phyloP scores from a whole-genome alignment of 306 rosid species.

The Carpinus viminea region DNA sequence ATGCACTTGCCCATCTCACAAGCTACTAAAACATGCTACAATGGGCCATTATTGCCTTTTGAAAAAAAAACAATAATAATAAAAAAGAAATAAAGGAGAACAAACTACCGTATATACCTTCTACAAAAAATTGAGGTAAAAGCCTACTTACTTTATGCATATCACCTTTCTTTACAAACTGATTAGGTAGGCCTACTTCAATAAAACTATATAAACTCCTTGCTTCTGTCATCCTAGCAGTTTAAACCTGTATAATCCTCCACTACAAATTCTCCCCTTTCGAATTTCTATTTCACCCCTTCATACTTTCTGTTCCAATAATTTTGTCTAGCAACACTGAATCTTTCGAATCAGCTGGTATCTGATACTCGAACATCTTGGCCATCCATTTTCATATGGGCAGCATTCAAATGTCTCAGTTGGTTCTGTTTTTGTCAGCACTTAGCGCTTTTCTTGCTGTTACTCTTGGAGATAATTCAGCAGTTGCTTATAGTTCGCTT shows the following conservation, averaged over 20 bases:
- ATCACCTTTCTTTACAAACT: conserved; percentile 24
- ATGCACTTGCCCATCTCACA: conserved; percentile 40
- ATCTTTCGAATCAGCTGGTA: conserved; percentile 18
- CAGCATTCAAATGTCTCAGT: conserved; percentile 40
- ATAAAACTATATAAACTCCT: conserved; percentile 49
- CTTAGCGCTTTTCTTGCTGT: conserved; percentile 38
- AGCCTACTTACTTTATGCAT: conserved; percentile 30
- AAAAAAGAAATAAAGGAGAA: background rate
- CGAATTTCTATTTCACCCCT: conserved; percentile 25
- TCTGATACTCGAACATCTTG: conserved; percentile 38
- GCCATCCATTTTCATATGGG: conserved; percentile 39
- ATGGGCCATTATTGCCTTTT: conserved; percentile 28
- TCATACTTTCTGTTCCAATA: conserved; percentile 23
- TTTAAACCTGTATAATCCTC: conserved; percentile 20
- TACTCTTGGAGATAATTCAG: conserved; percentile 39
- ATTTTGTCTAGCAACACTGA: conserved; percentile 17
- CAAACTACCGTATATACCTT: conserved; percentile 24
- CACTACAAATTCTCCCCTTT: conserved; percentile 31
- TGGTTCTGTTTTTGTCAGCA: conserved; percentile 44
- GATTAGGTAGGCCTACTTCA: conserved; percentile 40
- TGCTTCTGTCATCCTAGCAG: conserved; percentile 31
- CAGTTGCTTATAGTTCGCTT: conserved; percentile 57
- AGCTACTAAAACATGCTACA: conserved; percentile 30
- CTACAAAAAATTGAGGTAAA: conserved; percentile 33
- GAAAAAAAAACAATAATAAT: no score